These are phyloP conservation scores for Akanthomyces uredinophilus DNA, from an alignment of 2,329 filamentous ascomycete genomes.

Conservation along the genomic window DNA sequence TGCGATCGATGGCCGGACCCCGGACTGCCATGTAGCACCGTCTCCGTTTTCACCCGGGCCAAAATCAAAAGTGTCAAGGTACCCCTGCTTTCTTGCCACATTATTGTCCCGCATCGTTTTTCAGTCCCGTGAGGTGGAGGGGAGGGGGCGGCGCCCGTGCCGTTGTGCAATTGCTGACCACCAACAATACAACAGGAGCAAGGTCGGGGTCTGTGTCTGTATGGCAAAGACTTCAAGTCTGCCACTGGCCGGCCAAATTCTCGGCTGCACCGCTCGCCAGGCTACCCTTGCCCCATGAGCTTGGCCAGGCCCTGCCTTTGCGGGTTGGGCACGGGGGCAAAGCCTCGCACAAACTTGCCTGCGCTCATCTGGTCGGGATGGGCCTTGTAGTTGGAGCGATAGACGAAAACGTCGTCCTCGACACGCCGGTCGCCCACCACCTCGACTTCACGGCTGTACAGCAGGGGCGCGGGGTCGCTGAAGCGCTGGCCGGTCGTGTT, in stretches of 20 bases:
- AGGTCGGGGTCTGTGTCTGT: too few relatives aligned
- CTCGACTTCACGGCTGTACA: constrained; percentile 54
- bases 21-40: too few relatives aligned
- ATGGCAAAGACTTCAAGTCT: not conserved
- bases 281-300: not conserved
- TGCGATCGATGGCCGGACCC: too few relatives aligned
- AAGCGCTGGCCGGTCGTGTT: constrained; percentile 18
- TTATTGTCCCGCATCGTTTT: too few relatives aligned
- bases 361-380: not conserved
- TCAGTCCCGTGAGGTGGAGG: too few relatives aligned
- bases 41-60: too few relatives aligned
- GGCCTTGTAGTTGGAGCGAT: not conserved
- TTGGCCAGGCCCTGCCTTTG: not conserved
- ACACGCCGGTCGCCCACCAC: not conserved
- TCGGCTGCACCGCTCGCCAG: not conserved
- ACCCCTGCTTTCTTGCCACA: too few relatives aligned
- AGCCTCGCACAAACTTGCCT: not conserved
- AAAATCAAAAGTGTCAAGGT: too few relatives aligned
- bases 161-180: too few relatives aligned
- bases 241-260: not conserved
- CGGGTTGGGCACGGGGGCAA: not conserved
- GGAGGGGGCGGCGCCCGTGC: too few relatives aligned
- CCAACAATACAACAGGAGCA: too few relatives aligned
- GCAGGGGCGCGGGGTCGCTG: constrained; percentile 27
- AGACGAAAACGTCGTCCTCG: not conserved